Evolutionary conservation across 805 yeast genomes (phyloP).

Genomic region (Metschnikowia arizonensis): DNA sequence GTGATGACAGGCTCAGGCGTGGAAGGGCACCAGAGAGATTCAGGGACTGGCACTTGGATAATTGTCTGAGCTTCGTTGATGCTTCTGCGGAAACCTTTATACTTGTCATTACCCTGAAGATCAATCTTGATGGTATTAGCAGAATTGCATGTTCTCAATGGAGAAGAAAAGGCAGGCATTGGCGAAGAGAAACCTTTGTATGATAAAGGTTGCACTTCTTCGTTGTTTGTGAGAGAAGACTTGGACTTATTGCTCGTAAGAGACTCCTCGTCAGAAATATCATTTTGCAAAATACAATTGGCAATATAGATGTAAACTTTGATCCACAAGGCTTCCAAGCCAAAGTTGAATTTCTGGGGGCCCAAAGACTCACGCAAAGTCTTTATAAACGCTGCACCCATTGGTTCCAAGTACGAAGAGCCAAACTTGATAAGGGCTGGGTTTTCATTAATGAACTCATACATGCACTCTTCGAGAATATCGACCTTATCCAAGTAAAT

Average conservation of each 20-base stretch:
- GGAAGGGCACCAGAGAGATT: not conserved
- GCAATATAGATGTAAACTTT: constrained; percentile 38
- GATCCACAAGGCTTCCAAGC: constrained; percentile 37
- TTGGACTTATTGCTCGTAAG: constrained; percentile 12
- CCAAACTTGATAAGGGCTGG: constrained; percentile 23
- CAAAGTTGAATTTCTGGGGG: constrained; percentile 25
- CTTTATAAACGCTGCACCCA: constrained; percentile 38
- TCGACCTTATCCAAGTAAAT: constrained; percentile 27
- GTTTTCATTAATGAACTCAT: constrained; percentile 31
- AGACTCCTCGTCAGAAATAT: constrained; percentile 26
- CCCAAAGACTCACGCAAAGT: constrained; percentile 38
- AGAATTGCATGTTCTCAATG: not conserved
- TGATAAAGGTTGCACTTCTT: constrained; percentile 25
- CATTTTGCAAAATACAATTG: constrained; percentile 30
- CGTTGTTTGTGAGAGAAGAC: constrained; percentile 9
- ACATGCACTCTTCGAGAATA: constrained; percentile 32
- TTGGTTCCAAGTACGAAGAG: constrained; percentile 35
- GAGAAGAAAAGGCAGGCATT: constrained; percentile 5
- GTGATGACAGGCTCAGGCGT: constrained; percentile 23
- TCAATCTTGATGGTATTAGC: constrained; percentile 23
- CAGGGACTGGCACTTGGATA: constrained; percentile 7
- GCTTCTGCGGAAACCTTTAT: constrained; percentile 42
- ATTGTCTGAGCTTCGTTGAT: constrained; percentile 7
- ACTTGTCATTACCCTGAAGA: constrained; percentile 31
- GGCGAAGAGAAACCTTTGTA: constrained; percentile 10